phyloP scores from a whole-genome alignment of 2,329 filamentous ascomycete species.

The Trichoderma simmonsii region DNA sequence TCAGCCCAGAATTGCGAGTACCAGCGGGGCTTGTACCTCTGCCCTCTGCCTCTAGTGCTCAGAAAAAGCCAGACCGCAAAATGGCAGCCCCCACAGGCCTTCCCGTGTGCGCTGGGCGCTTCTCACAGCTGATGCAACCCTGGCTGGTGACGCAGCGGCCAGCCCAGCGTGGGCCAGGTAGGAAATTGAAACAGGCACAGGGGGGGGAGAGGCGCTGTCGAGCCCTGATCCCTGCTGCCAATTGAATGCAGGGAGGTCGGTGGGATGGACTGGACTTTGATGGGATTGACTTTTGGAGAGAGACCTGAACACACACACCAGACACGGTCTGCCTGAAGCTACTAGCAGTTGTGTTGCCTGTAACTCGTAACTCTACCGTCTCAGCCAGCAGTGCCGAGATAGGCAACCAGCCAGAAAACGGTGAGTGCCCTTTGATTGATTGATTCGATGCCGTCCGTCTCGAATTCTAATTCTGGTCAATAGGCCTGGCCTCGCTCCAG shows the following conservation, averaged over 20 bases:
- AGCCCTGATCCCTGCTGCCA: conserved; percentile 16
- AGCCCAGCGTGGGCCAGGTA: conserved; percentile 21
- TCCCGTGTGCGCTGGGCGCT: conserved; percentile 16
- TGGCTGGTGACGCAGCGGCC: conserved; percentile 19
- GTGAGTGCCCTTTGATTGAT: neutral
- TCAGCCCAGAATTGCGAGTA: conserved; percentile 19
- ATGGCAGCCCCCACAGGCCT: conserved; percentile 13
- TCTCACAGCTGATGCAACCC: conserved; percentile 14
- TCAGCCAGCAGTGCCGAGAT: neutral
- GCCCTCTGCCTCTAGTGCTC: too few species aligned
- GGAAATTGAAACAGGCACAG: conserved; percentile 25
- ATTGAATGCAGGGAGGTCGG: neutral
- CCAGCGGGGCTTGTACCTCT: conserved; percentile 20
- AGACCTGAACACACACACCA: neutral
- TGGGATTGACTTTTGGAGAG: neutral
- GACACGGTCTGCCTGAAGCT: neutral
- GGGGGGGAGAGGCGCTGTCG: neutral
- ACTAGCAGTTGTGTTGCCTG: neutral
- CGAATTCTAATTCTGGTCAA: neutral
- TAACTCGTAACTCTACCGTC: neutral
- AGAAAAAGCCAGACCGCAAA: conserved; percentile 17
- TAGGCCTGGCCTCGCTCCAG: neutral
- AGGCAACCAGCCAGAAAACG: neutral
- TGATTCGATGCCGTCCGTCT: neutral
- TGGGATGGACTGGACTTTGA: neutral